phyloP scores from a whole-genome alignment of 305 asterid species.

The Fraxinus floribunda region DNA sequence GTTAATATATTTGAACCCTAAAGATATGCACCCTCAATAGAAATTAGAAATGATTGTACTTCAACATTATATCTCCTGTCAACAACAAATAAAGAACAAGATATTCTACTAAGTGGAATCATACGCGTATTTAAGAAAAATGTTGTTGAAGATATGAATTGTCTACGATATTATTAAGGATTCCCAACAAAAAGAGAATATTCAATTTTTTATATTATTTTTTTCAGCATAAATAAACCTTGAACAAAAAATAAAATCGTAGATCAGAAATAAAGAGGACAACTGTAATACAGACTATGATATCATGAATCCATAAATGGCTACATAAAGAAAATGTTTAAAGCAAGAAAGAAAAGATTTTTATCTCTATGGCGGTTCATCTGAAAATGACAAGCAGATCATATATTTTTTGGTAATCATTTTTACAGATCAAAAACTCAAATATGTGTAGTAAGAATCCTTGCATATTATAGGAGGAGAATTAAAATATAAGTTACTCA shows the following conservation, averaged over 20 bases:
- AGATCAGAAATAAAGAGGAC: background rate
- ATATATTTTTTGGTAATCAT: background rate
- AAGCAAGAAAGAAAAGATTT: background rate
- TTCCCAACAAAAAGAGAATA: background rate
- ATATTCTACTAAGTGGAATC: background rate
- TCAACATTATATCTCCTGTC: background rate
- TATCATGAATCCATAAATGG: background rate
- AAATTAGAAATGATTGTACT: background rate
- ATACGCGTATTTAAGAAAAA: background rate
- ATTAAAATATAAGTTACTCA: constrained; percentile 23
- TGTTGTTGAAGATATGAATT: background rate
- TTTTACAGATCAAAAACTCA: background rate
- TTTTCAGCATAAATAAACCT: background rate
- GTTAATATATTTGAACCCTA: background rate
- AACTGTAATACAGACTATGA: background rate
- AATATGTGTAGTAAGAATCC: background rate
- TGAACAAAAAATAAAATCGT: background rate
- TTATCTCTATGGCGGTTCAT: background rate
- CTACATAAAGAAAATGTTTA: background rate
- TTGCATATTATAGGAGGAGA: background rate
- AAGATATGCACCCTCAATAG: background rate
- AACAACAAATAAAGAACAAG: background rate
- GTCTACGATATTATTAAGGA: background rate
- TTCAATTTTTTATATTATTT: background rate
- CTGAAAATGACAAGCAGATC: background rate